Evolutionary conservation across 345 rosid species (phyloP).

Genomic region (Rhodamnia rubescens): DNA sequence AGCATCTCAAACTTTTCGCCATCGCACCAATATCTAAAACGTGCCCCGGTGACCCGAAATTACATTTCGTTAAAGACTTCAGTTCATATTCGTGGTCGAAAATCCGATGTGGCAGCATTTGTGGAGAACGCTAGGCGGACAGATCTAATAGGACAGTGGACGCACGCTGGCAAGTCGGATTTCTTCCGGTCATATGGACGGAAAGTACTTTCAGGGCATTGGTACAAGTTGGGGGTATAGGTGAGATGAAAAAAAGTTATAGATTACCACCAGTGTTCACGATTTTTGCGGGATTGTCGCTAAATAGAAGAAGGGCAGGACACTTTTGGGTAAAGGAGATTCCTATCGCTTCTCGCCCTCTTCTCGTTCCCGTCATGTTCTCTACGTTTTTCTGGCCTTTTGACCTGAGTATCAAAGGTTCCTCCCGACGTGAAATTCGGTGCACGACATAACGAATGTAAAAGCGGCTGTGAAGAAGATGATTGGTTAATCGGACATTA

Average conservation of each 20-base stretch:
- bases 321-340: not conserved
- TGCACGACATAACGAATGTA: rapidly evolving
- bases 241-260: not conserved
- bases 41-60: not conserved
- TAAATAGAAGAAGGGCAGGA: too few relatives aligned
- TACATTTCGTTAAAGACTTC: not conserved
- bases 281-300: too few relatives aligned
- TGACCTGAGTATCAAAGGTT: not conserved
- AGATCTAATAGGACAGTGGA: rapidly evolving
- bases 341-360: not conserved
- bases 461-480: not conserved
- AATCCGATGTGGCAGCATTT: not conserved
- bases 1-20: rapidly evolving
- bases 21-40: not conserved
- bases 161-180: not conserved
- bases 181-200: not conserved
- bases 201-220: not conserved
- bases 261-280: not conserved
- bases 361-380: not conserved
- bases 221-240: not conserved
- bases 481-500: not conserved
- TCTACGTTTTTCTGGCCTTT: not conserved
- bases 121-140: not conserved
- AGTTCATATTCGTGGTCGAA: not conserved
- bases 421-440: not conserved